Percentiles rank a stretch among this genome's conserved stretches.
phyloP scores from a whole-genome alignment of 1,284 basidiomycete species.

The Pisolithus thermaeus region DNA sequence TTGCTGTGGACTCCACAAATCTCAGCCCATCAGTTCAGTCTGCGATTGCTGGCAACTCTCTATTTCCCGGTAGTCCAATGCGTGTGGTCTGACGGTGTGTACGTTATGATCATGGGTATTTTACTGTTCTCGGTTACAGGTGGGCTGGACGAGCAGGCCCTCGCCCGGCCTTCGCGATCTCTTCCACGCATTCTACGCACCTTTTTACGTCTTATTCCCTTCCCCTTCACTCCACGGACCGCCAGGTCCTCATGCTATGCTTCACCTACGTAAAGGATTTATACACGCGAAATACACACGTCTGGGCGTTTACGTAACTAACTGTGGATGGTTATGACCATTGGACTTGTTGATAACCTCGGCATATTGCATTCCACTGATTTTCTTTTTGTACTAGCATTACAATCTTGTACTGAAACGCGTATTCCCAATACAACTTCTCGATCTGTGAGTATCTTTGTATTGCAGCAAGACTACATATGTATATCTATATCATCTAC shows the following conservation, averaged over 20 bases:
- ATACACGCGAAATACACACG: not conserved
- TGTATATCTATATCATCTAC: no score
- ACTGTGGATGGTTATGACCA: not conserved
- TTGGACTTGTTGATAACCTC: constrained; percentile 1
- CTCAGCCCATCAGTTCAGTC: constrained; percentile 37
- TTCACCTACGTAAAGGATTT: not conserved
- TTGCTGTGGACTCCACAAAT: constrained; percentile 21
- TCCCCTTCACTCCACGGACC: not conserved
- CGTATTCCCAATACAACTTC: not conserved
- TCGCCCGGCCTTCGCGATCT: not conserved
- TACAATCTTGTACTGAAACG: not conserved
- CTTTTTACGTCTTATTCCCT: no score
- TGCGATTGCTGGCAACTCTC: constrained; percentile 14
- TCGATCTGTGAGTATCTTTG: no score
- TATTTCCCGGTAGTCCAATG: constrained; percentile 37
- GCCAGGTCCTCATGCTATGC: not conserved
- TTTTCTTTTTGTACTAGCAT: not conserved
- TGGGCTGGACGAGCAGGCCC: no score
- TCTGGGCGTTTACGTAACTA: no score
- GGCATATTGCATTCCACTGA: not conserved
- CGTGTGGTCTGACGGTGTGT: constrained; percentile 16
- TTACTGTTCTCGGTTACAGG: not conserved
- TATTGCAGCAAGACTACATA: no score
- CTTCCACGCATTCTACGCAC: not conserved
- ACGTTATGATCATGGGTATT: not conserved